Evolutionary conservation across 169 alveolate species (phyloP).

Genomic region (Eimeria necatrix): DNA sequence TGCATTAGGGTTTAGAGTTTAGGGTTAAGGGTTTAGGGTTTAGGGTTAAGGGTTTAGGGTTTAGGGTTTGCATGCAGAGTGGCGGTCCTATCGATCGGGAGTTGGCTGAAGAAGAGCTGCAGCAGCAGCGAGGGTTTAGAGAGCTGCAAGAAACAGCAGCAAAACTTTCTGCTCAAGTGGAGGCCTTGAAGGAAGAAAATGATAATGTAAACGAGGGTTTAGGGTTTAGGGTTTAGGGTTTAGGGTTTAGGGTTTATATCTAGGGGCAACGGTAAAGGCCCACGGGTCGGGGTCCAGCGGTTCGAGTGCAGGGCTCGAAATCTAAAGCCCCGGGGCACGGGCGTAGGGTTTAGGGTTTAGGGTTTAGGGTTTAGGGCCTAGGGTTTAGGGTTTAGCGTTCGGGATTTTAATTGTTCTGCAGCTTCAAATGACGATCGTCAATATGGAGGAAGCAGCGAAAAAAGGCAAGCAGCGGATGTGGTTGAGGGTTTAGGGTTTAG

Average conservation of each 20-base stretch:
- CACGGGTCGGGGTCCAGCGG: background rate
- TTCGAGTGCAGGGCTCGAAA: too few relatives aligned
- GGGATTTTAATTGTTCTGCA: background rate
- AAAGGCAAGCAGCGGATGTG: background rate
- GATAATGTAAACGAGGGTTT: conserved; percentile 4
- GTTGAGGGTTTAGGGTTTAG: background rate
- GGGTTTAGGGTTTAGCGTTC: background rate
- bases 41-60: background rate
- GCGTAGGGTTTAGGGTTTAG: background rate
- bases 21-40: background rate
- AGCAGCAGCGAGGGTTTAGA: background rate
- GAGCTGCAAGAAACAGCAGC: background rate
- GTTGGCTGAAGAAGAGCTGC: conserved; percentile 25
- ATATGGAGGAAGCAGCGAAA: conserved; percentile 5
- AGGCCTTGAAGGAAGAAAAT: conserved; percentile 39
- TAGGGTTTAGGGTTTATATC: background rate
- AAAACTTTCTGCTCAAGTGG: conserved; percentile 41
- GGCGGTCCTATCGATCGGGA: background rate
- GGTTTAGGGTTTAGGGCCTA: conserved; percentile 12
- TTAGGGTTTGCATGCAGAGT: conserved; percentile 5
- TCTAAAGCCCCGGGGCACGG: background rate
- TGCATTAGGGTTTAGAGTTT: too few relatives aligned
- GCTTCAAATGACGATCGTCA: conserved; percentile 8
- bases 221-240: conserved; percentile 16
- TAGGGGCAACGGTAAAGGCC: background rate